Percentiles rank a stretch among this genome's conserved stretches.
Evolutionary conservation across 805 yeast genomes (phyloP).

Genomic region (Alloascoidea africana): DNA sequence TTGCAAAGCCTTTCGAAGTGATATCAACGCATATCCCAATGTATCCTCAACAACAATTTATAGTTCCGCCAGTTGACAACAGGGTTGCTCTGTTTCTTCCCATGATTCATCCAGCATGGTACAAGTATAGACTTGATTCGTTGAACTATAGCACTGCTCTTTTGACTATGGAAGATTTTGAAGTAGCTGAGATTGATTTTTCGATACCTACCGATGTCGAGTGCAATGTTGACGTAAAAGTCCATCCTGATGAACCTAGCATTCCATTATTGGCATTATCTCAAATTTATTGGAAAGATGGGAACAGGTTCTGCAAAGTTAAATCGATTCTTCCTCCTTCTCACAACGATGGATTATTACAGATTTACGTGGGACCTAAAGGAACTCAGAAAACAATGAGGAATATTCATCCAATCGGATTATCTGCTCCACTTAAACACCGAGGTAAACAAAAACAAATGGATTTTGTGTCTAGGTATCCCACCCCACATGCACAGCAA

Average conservation of each 20-base stretch:
- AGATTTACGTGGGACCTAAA: conserved; percentile 55
- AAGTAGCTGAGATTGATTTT: conserved; percentile 65
- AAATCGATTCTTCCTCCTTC: conserved; percentile 69
- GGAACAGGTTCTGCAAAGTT: conserved; percentile 51
- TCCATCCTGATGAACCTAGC: conserved; percentile 18
- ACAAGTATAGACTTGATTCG: conserved; percentile 40
- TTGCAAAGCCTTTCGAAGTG: conserved; percentile 59
- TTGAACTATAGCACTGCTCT: conserved; percentile 64
- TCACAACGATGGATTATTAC: conserved; percentile 55
- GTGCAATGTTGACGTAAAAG: conserved; percentile 31
- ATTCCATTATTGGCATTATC: conserved; percentile 44
- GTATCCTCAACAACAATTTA: conserved; percentile 67
- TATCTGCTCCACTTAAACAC: conserved; percentile 65
- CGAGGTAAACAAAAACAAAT: conserved; percentile 45
- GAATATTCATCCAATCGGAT: conserved; percentile 45
- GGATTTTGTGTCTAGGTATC: conserved; percentile 57
- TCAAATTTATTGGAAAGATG: conserved; percentile 64
- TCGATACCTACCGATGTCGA: conserved; percentile 61
- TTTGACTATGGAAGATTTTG: conserved; percentile 57
- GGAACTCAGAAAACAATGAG: conserved; percentile 37
- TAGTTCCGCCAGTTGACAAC: conserved; percentile 72
- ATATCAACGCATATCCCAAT: conserved; percentile 82
- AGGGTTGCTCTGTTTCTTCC: conserved; percentile 71
- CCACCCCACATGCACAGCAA: conserved; percentile 50
- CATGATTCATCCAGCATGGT: conserved; percentile 71